Base-by-base conservation (phyloP, 768 basidiomycete species). In the Lanmaoa rubissima region DNA sequence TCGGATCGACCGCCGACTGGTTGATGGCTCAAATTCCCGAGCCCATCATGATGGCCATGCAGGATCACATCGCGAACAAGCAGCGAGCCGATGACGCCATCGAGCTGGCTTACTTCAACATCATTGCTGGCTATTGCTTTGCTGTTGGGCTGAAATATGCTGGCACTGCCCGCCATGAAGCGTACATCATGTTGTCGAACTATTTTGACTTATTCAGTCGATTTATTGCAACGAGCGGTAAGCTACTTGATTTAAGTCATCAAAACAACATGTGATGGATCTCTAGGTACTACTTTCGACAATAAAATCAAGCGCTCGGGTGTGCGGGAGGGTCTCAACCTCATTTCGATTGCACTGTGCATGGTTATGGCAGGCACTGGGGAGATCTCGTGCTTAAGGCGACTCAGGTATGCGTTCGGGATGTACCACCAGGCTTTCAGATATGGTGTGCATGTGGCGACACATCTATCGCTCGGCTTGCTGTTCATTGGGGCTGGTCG, bases 311-410 rank as follows among this genome's bases (percentile, higher is more conserved):
- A 90, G 65, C 86, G 94, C 2, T 86, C 89, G 7, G 88, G 93
- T 4, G 82, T 95, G 24, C 82, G 94, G 13, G 92, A 94, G 64
- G 92, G 92, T 4, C 77, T 98, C 36, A 95, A 91, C 66, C 75
- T 95, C 40, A 88, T 98, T 53, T 89, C 92, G 0, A 79, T 97
- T 36, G 79, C 94, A 1, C 74, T 97, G 34, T 86, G 90, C 66
- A 89, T 96, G 82, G 89, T 98, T 42, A 96, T 98, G 92, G 94
- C 96, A 2, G 97, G 97, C 11, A 96, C 94, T 0, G 97, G 97
- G 4, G 94, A 98, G 70, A 83, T 98, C 48, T 89, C 88, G 53
- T 92, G 91, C 62, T 77, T 98, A 17, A 84, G 92, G 19, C 82
- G 94, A 21, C 79, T 98, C 13, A 83, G 97, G 19, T 89, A 92